Percentiles rank a stretch among this genome's conserved stretches.
These are phyloP conservation scores for Erythrophleum ivorense DNA, from an alignment of 331 rosid species.

Conservation along the genomic window DNA sequence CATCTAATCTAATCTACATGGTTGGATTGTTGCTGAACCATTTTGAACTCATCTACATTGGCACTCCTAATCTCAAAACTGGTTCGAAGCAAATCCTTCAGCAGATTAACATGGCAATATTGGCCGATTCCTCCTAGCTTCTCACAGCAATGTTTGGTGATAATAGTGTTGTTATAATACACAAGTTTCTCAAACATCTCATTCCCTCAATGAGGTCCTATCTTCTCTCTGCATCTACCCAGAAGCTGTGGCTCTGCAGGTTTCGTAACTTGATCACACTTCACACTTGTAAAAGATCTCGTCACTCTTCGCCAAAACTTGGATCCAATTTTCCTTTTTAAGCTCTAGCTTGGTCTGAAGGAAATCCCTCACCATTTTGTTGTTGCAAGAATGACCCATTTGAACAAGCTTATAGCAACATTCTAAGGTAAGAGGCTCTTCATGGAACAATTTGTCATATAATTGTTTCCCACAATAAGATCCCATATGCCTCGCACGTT, in stretches of 20 bases:
- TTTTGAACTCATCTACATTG: background rate
- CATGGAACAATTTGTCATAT: background rate
- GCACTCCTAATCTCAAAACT: background rate
- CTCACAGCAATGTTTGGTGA: background rate
- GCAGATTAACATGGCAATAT: background rate
- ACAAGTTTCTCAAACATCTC: background rate
- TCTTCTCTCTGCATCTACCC: background rate
- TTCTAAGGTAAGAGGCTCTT: background rate
- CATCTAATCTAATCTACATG: background rate
- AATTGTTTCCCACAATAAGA: background rate
- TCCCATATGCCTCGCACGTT: background rate
- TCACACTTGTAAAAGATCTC: background rate
- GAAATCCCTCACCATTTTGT: background rate
- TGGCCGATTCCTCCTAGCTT: conserved; percentile 1
- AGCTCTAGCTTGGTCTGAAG: background rate
- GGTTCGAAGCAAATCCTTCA: conserved; percentile 13
- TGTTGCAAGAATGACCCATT: conserved; percentile 29
- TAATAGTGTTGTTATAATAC: no score
- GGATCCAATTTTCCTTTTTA: background rate
- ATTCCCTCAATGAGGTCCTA: background rate
- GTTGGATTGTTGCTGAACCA: no score
- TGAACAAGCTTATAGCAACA: conserved; percentile 39
- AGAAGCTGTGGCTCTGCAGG: background rate
- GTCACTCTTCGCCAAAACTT: background rate
- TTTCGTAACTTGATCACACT: conserved; percentile 12